Evolutionary conservation across 495 filamentous ascomycete species (phyloP), one percentile per base, ranked within the genome.

Genomic region (Cairneyella variabilis): DNA sequence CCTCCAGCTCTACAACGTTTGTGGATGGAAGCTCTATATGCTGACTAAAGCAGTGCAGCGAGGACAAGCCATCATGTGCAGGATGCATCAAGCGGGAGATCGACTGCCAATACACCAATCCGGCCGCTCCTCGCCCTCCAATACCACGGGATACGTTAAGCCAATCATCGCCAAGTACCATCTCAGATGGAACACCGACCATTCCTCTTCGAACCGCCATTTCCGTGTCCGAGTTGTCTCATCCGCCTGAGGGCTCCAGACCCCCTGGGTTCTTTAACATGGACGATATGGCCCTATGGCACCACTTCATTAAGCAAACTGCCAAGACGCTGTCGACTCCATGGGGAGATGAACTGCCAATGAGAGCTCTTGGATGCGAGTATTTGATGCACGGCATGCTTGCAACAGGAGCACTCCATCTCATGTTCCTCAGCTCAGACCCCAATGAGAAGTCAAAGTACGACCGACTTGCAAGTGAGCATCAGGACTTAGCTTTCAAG

Each of bases 371-470:
- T 14, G 30, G 22, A 7, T 53, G 50, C 28, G 42, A 53, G 16
- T 58, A 53, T 20, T 59, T 76, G 3, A 66, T 76, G 64, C 65
- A 69, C 41, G 69, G 71, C 18, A 65, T 76, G 12, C 48, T 75
- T 20, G 67, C 72, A 0, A 42, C 69, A 17, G 66, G 67, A 0
- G 65, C 72, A 2, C 53, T 74, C 22, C 74, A 76, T 46, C 67
- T 72, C 2, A 72, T 71, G 60, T 69, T 28, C 48, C 66, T n/a
- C 21, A 44, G 41, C 14, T 10, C 9, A 44, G 61, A 30, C 61
- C 61, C 25, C 2, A 22, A 48, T 14, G 17, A 38, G 17, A 10
- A n/a, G 30, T 38, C 45, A 9, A 45, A 22, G 34, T 51, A 45
- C 21, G 17, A 42, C 5, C 44, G 46, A 22, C 27, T 51, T 0